These are phyloP conservation scores for Phytophthora meadii DNA, from an alignment of 352 stramenopile species.

Conservation along the genomic window DNA sequence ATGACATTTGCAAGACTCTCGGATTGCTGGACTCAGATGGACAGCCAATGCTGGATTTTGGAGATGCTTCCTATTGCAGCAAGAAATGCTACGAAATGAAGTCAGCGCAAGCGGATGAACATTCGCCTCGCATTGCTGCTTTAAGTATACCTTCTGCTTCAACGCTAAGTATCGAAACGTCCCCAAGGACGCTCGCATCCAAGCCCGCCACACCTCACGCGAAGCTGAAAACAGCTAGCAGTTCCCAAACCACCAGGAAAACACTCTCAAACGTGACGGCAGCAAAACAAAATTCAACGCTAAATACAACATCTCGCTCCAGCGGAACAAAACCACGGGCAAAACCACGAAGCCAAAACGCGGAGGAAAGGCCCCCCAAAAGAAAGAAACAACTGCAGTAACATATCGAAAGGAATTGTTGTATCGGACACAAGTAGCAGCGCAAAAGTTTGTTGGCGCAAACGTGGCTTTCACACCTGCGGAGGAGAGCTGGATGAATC, in stretches of 20 bases:
- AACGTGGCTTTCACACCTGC: neutral
- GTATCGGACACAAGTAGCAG: neutral
- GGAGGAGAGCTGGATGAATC: neutral
- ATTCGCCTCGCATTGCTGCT: too few relatives aligned
- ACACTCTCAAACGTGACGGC: too few relatives aligned
- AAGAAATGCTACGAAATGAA: neutral
- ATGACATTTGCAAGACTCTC: slow-evolving; percentile 1
- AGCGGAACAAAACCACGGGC: neutral
- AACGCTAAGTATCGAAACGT: neutral
- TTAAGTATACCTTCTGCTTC: too few relatives aligned
- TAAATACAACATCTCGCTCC: too few relatives aligned
- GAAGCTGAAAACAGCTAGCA: too few relatives aligned
- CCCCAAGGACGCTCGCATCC: too few relatives aligned
- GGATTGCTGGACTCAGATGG: neutral
- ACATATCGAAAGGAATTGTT: neutral
- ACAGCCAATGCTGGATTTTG: slow-evolving; percentile 3
- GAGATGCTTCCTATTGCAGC: neutral
- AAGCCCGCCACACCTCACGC: too few relatives aligned
- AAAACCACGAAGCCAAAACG: neutral
- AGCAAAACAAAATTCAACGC: too few relatives aligned
- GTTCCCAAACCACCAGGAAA: too few relatives aligned
- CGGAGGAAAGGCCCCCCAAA: neutral
- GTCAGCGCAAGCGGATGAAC: neutral
- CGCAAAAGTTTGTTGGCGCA: neutral
- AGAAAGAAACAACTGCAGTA: neutral